Base-by-base conservation (phyloP, 1,139 yeast species). In the Yamadazyma diospyri region DNA sequence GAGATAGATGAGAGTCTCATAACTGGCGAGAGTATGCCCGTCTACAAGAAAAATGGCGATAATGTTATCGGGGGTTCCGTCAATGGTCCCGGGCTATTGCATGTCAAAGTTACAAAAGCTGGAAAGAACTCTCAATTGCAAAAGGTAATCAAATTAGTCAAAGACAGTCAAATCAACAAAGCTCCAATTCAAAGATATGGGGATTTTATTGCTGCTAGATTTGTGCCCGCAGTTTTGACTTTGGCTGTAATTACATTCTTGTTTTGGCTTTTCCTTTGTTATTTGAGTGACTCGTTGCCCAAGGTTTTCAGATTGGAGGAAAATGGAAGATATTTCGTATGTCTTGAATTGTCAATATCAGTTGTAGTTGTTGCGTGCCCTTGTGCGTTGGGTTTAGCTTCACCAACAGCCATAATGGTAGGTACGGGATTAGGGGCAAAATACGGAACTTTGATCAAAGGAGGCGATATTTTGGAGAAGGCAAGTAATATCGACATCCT, bases 391-490 rank as follows among this genome's bases (percentile, higher is more conserved):
- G 98, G 98, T 2, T 69, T 92, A 33, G 97, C 97, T 6, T 95
- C 98, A 0, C 98, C 98, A 0, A 92, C 98, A 1, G 98, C 98
- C 0, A 86, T 94, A 4, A 89, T 92, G 97, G 98, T 92, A 4
- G 98, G 97, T 5, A 89, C 97, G 2, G 98, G 98, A 16, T 83
- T 87, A 18, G 97, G 96, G 23, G 97, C 98, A 0, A 61, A 76
- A 9, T 70, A 87, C 57, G 98, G 98, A 16, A 84, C 92, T 9
- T 67, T 94, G 35, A 84, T 94, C 48, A 92, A 92, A 58, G 96
- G 97, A 31, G 98, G 97, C 16, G 94, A 84, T 36, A 76, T 85
- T 9, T 71, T 94, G 40, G 98, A 94, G 53, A 72, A 66, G 34
- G 82, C 94, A 6, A 76, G 76, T 47, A 60, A 69, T 12, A 66